Conservation (phyloP, 2,329 filamentous ascomycete genomes). For the Neocatenulostroma microsporum region DNA sequence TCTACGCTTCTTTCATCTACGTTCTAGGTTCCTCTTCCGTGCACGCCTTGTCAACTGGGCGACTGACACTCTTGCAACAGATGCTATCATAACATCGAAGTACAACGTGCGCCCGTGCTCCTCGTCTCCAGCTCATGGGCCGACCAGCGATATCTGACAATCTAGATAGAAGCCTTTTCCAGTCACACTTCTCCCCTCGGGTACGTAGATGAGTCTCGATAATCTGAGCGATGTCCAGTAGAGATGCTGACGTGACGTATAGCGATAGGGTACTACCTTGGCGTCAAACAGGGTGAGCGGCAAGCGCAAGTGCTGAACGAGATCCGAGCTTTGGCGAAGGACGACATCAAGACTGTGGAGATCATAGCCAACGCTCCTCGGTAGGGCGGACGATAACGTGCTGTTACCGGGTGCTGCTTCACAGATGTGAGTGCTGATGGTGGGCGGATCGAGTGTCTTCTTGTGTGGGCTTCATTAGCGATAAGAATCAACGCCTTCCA, state of each 20-base stretch:
- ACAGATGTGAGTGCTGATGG: too few species aligned
- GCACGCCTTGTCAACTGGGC: too few species aligned
- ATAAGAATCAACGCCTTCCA: too few species aligned
- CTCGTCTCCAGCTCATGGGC: background rate
- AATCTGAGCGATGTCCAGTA: too few species aligned
- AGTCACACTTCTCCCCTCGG: conserved; percentile 24
- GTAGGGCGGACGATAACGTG: conserved; percentile 7
- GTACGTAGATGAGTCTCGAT: too few species aligned
- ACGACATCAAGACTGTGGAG: conserved; percentile 17
- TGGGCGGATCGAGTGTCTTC: too few species aligned
- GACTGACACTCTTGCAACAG: conserved; percentile 12
- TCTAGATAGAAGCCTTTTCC: conserved; percentile 22
- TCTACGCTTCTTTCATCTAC: too few species aligned
- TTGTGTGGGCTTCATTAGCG: too few species aligned
- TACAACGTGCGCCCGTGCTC: conserved; percentile 20
- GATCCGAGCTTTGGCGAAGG: conserved; percentile 20
- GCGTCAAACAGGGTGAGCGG: conserved; percentile 24
- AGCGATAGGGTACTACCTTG: conserved; percentile 26
- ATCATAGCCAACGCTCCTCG: conserved; percentile 16
- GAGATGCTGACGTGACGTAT: too few species aligned
- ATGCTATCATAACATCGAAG: conserved; percentile 24
- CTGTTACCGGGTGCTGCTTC: too few species aligned
- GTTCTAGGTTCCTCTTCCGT: too few species aligned
- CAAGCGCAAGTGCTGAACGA: conserved; percentile 23
- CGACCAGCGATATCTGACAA: background rate